These are phyloP conservation scores for Penicillium sp. DNA, from an alignment of 2,329 filamentous ascomycete genomes.

Conservation along the genomic window DNA sequence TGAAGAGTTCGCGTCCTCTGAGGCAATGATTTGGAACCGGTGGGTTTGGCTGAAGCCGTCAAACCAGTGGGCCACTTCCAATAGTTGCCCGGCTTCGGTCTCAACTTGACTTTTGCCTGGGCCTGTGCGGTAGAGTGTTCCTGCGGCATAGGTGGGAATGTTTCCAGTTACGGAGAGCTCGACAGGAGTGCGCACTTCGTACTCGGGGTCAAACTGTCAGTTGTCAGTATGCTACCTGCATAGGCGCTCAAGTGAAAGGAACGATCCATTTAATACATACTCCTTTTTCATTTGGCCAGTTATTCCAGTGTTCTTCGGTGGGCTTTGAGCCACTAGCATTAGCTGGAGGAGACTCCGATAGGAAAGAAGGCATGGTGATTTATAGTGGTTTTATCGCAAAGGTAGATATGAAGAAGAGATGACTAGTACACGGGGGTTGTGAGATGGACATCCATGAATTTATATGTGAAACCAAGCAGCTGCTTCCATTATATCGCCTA, in stretches of 20 bases:
- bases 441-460: not conserved
- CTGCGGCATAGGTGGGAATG: constrained; percentile 72
- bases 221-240: not conserved
- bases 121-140: constrained; percentile 72
- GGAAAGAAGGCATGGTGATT: constrained; percentile 7
- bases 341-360: not conserved
- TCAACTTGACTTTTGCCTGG: constrained; percentile 66
- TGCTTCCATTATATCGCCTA: too few relatives aligned
- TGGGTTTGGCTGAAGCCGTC: constrained; percentile 72
- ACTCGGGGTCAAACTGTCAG: constrained; percentile 65
- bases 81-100: constrained; percentile 59
- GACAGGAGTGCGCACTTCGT: constrained; percentile 66
- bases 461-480: not conserved
- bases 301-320: constrained; percentile 32
- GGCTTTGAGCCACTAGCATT: not conserved
- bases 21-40: constrained; percentile 66
- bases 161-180: constrained; percentile 63
- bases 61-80: constrained; percentile 74
- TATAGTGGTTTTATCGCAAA: not conserved
- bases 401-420: not conserved
- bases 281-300: constrained; percentile 56
- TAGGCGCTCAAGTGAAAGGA: not conserved
- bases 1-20: constrained; percentile 30
- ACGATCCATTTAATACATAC: constrained; percentile 35
- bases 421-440: too few relatives aligned